Base-by-base conservation (phyloP, 75 land plant genomes). In the Adiantum capillusveneris region DNA sequence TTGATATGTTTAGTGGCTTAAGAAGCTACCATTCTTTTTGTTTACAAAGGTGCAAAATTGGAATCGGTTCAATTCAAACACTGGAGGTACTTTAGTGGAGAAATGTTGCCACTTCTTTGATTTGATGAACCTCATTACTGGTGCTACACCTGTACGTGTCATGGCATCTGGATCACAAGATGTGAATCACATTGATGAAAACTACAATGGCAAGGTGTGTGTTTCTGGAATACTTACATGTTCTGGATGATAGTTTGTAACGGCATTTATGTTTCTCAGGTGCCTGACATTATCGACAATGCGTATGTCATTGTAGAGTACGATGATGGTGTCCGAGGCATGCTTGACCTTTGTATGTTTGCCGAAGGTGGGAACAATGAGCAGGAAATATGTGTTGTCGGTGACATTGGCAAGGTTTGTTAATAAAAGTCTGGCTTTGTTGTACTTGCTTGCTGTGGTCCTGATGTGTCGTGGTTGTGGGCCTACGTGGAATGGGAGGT, bases 41-140 rank as follows among this genome's bases (percentile, higher is more conserved):
- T n/a, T n/a, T n/a, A n/a, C n/a, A n/a, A n/a, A 93, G 98, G 96
- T 94, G 6, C 64, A 90, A 17, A 80, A 95, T 48, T 90, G 99
- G 99, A 95, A 95, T 59, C 73, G 99, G 30, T 95, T 95, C 80
- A 90, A 95, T 72, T 51, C 19, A 36, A 90, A 95, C 65, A 67
- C 86, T 1, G 97, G 99, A 21, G 99, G 99, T 9, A 95, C 99
- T 25, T 62, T 95, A 57, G 99, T 95, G 16, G 99, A 95, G 81
- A 95, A 95, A 62, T 95, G 99, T 66, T 95, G 99, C 71, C 99
- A 95, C 69, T 95, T 95, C 58, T 95, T 95, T 60, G 96, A 95
- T 68, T 79, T 95, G 27, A 95, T 95, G 97, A 84, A 90, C 65
- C 74, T 95, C 31, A 84, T 95, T 58, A 71, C 68, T 46, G 81